A percentile compares a stretch with the other conserved stretches of the same genome.
Evolutionary conservation across 140 eudicot genomes (phyloP).

Genomic region (Flaveria floridana): DNA sequence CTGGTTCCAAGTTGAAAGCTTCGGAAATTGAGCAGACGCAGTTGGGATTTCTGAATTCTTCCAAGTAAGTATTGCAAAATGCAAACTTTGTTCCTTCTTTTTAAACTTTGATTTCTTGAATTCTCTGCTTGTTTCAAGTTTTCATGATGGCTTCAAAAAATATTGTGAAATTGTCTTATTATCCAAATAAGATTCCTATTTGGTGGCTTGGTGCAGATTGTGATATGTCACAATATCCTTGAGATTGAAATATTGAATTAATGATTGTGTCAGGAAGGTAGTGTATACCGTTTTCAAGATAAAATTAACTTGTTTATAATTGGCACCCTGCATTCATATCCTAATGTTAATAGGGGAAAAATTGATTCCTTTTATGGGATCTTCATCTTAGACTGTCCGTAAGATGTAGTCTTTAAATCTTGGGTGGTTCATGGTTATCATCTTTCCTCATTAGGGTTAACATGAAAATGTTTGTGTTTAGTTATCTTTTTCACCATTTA

Average conservation of each 20-base stretch:
- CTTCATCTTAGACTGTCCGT: not conserved
- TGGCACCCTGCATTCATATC: not conserved
- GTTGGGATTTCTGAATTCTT: slow-evolving; percentile 43
- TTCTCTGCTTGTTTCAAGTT: not conserved
- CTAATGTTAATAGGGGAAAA: not conserved
- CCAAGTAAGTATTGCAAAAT: slow-evolving; percentile 45
- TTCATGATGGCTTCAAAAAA: not conserved
- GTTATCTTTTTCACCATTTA: not conserved
- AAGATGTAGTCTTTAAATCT: not conserved
- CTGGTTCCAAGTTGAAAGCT: slow-evolving; percentile 53
- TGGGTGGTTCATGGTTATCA: not conserved
- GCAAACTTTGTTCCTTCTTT: not conserved
- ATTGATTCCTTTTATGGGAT: not conserved
- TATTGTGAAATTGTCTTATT: not conserved
- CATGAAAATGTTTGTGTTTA: slow-evolving; percentile 2
- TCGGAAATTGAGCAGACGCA: slow-evolving; percentile 51
- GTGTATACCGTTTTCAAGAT: not conserved
- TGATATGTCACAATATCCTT: slow-evolving; percentile 1
- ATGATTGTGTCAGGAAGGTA: not conserved
- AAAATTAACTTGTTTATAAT: not conserved
- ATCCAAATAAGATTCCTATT: slow-evolving; percentile 16
- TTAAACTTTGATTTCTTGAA: not conserved
- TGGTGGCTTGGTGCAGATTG: slow-evolving; percentile 23
- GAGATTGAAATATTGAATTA: not conserved
- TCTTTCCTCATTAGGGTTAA: not conserved